Evolutionary conservation across 352 stramenopile genomes (phyloP).

Genomic region (Pythium rhizo-oryzae): DNA sequence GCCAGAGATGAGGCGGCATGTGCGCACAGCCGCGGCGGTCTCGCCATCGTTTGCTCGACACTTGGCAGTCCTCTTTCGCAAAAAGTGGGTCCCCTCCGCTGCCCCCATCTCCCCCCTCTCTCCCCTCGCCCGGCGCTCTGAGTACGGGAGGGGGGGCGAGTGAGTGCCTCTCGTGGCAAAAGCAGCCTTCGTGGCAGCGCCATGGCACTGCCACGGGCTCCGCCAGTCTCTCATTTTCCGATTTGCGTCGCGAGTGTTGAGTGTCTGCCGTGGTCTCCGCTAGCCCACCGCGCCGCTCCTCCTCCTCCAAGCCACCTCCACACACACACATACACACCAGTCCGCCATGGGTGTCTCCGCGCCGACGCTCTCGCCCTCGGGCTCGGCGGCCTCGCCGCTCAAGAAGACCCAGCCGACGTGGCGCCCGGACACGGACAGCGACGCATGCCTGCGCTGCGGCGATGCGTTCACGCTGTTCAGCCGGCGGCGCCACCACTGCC

Average conservation of each 20-base stretch:
- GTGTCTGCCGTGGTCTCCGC: slow-evolving; percentile 6
- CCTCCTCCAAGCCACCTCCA: background rate
- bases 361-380: slow-evolving; percentile 13
- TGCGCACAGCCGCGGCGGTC: slow-evolving; percentile 10
- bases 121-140: slow-evolving; percentile 11
- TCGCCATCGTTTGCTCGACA: slow-evolving; percentile 22
- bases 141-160: background rate
- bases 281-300: background rate
- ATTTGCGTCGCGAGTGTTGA: slow-evolving; percentile 20
- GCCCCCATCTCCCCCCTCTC: slow-evolving; percentile 16
- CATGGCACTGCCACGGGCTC: too few species aligned
- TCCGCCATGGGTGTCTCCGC: slow-evolving; percentile 22
- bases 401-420: slow-evolving; percentile 45
- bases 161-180: background rate
- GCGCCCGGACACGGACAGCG: slow-evolving; percentile 71
- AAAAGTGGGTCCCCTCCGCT: background rate
- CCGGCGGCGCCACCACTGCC: slow-evolving; percentile 74
- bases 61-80: too few species aligned
- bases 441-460: slow-evolving; percentile 72
- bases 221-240: slow-evolving; percentile 19
- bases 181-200: background rate
- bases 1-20: slow-evolving; percentile 9
- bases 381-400: slow-evolving; percentile 8
- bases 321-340: background rate
- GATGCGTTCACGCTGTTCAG: slow-evolving; percentile 73